A percentile compares a stretch with the other conserved stretches of the same genome.
Conservation (phyloP, 1,284 basidiomycete species). For the Puccinia novopanici region DNA sequence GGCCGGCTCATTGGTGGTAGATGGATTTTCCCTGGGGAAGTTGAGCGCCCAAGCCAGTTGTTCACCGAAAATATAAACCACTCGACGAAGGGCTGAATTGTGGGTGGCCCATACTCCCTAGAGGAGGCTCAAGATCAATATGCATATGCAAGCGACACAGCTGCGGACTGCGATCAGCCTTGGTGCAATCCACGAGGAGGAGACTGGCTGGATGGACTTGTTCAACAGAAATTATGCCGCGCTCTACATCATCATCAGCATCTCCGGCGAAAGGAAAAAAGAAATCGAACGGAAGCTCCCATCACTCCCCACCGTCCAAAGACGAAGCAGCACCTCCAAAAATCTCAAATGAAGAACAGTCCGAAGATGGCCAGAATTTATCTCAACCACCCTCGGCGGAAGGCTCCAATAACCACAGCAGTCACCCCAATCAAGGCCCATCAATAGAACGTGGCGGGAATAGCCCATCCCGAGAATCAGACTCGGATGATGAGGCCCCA, state of each 20-base stretch:
- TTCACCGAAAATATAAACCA: too few species aligned
- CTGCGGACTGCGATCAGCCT: background rate
- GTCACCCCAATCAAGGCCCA: constrained; percentile 65
- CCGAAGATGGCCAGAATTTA: background rate
- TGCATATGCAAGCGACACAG: background rate
- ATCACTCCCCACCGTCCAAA: background rate
- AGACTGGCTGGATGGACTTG: background rate
- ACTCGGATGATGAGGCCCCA: constrained; percentile 41
- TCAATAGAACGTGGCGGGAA: constrained; percentile 68
- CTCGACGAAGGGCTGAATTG: constrained; percentile 5
- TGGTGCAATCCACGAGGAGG: background rate
- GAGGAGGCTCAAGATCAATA: background rate
- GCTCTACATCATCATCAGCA: background rate
- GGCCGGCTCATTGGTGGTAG: background rate
- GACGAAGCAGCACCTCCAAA: background rate
- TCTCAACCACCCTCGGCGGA: background rate
- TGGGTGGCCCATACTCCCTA: constrained; percentile 8
- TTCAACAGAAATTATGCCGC: constrained; percentile 5
- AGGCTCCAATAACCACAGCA: constrained; percentile 56
- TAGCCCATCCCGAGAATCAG: background rate
- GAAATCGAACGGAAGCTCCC: background rate
- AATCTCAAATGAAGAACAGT: background rate
- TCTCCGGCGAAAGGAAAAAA: background rate
- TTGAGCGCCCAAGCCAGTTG: background rate
- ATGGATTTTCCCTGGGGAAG: background rate